Conservation (phyloP, 257 asterid genomes). For the Mitragyna speciosa region DNA sequence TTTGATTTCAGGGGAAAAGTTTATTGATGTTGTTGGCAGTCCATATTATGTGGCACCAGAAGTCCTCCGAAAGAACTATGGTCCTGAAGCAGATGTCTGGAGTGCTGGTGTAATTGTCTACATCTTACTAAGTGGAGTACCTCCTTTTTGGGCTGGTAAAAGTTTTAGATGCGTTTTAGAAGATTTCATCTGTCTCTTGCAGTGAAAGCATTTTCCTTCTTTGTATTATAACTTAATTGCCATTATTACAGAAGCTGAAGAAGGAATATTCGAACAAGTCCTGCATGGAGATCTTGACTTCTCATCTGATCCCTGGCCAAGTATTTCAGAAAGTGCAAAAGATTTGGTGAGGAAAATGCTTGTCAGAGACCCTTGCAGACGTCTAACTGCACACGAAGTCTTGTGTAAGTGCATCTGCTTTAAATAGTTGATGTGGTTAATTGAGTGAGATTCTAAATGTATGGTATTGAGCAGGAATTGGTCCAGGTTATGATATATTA, state of each 20-base stretch:
- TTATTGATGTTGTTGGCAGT: conserved; percentile 88
- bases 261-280: conserved; percentile 91
- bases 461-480: not conserved
- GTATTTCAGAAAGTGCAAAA: conserved; percentile 80
- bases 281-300: conserved; percentile 94
- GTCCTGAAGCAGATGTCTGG: conserved; percentile 97
- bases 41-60: conserved; percentile 98
- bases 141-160: conserved; percentile 98
- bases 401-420: conserved; percentile 57
- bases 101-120: conserved; percentile 96
- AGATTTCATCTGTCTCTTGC: not conserved
- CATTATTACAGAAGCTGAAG: conserved; percentile 63
- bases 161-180: conserved; percentile 4
- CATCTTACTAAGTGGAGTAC: conserved; percentile 92
- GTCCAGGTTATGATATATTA: too few relatives aligned
- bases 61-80: conserved; percentile 80
- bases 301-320: conserved; percentile 93
- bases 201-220: not conserved
- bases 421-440: not conserved
- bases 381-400: conserved; percentile 89
- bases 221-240: not conserved
- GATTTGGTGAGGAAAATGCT: conserved; percentile 93
- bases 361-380: conserved; percentile 75
- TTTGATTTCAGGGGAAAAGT: conserved; percentile 61
- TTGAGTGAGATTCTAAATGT: not conserved